These are phyloP conservation scores for Aspergillus campestris DNA, from an alignment of 495 filamentous ascomycete species.

Conservation along the genomic window DNA sequence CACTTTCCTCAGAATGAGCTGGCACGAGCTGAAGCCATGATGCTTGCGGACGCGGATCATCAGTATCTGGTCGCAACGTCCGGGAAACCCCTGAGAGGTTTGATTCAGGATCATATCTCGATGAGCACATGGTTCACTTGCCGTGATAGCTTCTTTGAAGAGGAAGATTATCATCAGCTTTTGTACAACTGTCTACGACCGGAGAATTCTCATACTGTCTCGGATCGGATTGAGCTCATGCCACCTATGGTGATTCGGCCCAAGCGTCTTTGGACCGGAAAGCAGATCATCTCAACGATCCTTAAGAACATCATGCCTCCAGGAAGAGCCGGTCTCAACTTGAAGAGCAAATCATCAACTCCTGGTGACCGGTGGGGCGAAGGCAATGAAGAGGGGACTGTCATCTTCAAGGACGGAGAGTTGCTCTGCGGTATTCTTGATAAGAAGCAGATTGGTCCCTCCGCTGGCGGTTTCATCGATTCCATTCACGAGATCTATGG, in stretches of 20 bases:
- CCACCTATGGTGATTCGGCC: constrained; percentile 79
- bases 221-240: constrained; percentile 64
- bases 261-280: constrained; percentile 84
- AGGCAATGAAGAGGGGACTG: constrained; percentile 62
- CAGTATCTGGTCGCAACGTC: constrained; percentile 94
- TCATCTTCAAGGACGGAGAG: constrained; percentile 80
- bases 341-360: constrained; percentile 70
- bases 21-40: constrained; percentile 81
- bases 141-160: constrained; percentile 85
- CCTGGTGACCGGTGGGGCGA: constrained; percentile 68
- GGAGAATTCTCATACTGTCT: constrained; percentile 72
- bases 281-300: constrained; percentile 91
- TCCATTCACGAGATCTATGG: constrained; percentile 91
- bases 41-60: constrained; percentile 91
- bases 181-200: constrained; percentile 83
- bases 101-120: constrained; percentile 98
- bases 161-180: constrained; percentile 85
- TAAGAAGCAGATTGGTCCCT: constrained; percentile 89
- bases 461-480: constrained; percentile 80
- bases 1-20: constrained; percentile 98
- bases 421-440: constrained; percentile 87
- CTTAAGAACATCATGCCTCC: constrained; percentile 80
- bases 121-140: constrained; percentile 87
- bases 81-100: constrained; percentile 87
- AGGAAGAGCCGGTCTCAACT: constrained; percentile 65